Conservation (phyloP, 805 yeast species). For the Nakazawaea siamensis region DNA sequence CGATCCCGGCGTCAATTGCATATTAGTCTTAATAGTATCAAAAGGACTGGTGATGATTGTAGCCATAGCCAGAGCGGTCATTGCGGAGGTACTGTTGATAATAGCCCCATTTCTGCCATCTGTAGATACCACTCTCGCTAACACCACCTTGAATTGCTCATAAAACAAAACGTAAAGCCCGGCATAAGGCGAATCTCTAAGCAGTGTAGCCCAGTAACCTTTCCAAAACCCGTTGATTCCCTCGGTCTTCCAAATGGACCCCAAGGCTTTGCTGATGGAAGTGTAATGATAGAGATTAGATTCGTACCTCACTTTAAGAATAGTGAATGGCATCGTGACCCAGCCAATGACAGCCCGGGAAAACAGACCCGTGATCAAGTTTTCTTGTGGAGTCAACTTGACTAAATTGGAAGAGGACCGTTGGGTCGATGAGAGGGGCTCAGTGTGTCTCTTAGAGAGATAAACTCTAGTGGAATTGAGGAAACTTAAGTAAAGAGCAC, state of each 20-base stretch:
- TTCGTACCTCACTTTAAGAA: constrained; percentile 83
- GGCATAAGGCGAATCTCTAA: constrained; percentile 94
- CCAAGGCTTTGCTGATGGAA: constrained; percentile 53
- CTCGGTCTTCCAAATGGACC: constrained; percentile 42
- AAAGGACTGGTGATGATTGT: constrained; percentile 90
- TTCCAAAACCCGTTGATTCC: constrained; percentile 68
- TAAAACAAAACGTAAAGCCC: constrained; percentile 85
- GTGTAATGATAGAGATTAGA: constrained; percentile 67
- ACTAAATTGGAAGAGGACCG: constrained; percentile 46
- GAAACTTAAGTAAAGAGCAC: constrained; percentile 75
- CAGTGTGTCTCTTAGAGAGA: constrained; percentile 26
- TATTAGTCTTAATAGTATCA: constrained; percentile 86
- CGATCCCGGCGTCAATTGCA: constrained; percentile 60
- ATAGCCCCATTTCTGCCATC: constrained; percentile 32
- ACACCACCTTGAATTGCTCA: constrained; percentile 56
- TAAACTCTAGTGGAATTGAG: constrained; percentile 53
- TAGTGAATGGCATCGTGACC: constrained; percentile 90
- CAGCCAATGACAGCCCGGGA: constrained; percentile 80
- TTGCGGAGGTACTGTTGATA: constrained; percentile 71
- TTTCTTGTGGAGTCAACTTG: constrained; percentile 58
- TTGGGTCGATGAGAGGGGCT: neutral
- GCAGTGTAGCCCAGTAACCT: constrained; percentile 81
- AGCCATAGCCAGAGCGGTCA: constrained; percentile 68
- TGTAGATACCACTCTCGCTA: constrained; percentile 30
- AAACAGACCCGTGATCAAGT: constrained; percentile 67